Conservation (phyloP, 441 rosid genomes). For the Pelargonium cotyledonis region DNA sequence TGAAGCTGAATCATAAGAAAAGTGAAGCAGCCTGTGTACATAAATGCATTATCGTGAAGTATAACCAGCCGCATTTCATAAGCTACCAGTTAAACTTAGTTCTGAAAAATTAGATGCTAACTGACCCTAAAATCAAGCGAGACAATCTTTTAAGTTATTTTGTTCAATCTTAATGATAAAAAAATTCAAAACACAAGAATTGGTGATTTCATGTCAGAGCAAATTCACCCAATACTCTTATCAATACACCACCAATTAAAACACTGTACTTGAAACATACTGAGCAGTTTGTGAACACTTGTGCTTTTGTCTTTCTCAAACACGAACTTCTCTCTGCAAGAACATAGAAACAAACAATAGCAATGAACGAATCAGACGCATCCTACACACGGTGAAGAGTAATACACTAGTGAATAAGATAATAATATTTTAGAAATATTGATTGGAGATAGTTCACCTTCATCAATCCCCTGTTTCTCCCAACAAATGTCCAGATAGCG, state of each 20-base stretch:
- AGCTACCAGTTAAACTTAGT: no score
- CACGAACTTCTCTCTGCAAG: slow-evolving; percentile 60
- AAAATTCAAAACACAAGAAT: no score
- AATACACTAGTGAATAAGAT: slow-evolving; percentile 2
- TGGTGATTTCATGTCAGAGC: not conserved
- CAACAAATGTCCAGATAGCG: slow-evolving; percentile 91
- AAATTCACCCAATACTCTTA: not conserved
- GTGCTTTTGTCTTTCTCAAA: slow-evolving; percentile 88
- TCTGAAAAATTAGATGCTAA: no score
- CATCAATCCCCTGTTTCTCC: slow-evolving; percentile 96
- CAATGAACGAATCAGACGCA: slow-evolving; percentile 9
- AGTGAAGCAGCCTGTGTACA: not conserved
- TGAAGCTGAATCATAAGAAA: slow-evolving; percentile 9
- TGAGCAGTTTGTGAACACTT: slow-evolving; percentile 81
- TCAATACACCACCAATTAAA: not conserved
- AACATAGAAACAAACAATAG: not conserved
- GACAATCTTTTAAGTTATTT: no score
- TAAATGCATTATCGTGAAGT: not conserved
- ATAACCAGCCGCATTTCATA: not conserved
- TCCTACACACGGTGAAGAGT: not conserved
- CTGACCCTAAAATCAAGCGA: no score
- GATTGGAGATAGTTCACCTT: slow-evolving; percentile 39
- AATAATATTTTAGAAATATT: slow-evolving; percentile 2
- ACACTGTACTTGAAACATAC: slow-evolving; percentile 39
- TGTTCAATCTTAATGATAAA: no score